These are phyloP conservation scores for Nicotiana benthamiana DNA, from an alignment of 257 asterid genomes.

Conservation along the genomic window DNA sequence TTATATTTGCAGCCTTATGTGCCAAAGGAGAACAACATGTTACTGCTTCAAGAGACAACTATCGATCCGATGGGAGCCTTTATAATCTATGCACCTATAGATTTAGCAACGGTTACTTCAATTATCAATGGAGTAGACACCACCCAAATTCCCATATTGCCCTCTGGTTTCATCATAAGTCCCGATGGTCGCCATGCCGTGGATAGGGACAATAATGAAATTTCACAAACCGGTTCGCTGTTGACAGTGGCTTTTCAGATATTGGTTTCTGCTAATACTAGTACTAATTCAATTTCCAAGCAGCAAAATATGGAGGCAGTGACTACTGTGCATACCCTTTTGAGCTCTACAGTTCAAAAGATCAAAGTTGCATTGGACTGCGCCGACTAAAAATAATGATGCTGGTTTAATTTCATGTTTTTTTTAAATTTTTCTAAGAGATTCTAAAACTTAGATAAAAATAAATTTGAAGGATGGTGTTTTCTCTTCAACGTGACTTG, in stretches of 20 bases:
- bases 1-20: conserved; percentile 29
- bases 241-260: conserved; percentile 50
- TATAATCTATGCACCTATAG: conserved; percentile 45
- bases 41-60: conserved; percentile 58
- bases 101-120: conserved; percentile 16
- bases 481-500: neutral
- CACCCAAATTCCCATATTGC: conserved; percentile 31
- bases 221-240: conserved; percentile 32
- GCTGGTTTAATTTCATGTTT: neutral
- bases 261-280: conserved; percentile 6
- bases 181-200: conserved; percentile 24
- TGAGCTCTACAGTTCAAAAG: conserved; percentile 44
- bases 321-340: conserved; percentile 30
- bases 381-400: conserved; percentile 14
- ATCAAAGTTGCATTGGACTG: conserved; percentile 30
- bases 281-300: conserved; percentile 19
- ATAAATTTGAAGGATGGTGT: neutral
- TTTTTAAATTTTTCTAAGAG: neutral
- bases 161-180: conserved; percentile 60
- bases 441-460: neutral
- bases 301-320: conserved; percentile 40
- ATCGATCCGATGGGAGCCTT: conserved; percentile 41
- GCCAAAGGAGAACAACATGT: conserved; percentile 33
- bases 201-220: neutral
- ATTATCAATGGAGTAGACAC: conserved; percentile 38